These are phyloP conservation scores for Leccinum broughii DNA, from an alignment of 768 basidiomycete species.

Conservation along the genomic window DNA sequence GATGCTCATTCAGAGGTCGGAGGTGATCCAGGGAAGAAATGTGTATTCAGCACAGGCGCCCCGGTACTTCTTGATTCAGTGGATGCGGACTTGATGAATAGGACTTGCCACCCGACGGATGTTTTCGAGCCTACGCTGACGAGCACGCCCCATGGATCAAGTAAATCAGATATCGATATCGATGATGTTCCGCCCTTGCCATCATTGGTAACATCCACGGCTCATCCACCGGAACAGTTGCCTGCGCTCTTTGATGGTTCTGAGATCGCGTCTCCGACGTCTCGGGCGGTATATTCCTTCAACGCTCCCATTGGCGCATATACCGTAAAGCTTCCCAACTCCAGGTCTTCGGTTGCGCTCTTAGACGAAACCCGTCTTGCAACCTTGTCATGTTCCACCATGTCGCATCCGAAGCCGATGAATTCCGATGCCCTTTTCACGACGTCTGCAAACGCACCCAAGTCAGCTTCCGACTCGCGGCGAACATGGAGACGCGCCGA, in stretches of 20 bases:
- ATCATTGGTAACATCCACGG: neutral
- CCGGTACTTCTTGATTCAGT: neutral
- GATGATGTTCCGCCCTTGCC: neutral
- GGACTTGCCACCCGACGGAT: neutral
- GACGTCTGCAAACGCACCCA: neutral
- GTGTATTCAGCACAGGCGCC: neutral
- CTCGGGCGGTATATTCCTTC: conserved; percentile 6
- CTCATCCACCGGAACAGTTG: neutral
- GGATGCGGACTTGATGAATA: neutral
- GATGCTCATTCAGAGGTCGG: neutral
- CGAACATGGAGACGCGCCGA: neutral
- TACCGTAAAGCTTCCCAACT: conserved; percentile 19
- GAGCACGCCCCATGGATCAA: conserved; percentile 18
- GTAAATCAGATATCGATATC: neutral
- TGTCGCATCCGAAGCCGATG: neutral
- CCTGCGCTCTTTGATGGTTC: neutral
- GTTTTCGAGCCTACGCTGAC: conserved; percentile 16
- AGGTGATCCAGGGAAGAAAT: neutral
- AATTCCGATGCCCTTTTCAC: neutral
- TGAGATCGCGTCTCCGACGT: neutral
- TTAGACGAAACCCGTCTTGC: neutral
- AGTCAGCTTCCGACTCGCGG: neutral
- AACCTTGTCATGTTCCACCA: neutral
- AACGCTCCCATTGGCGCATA: conserved; percentile 5
- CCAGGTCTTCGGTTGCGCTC: neutral